Percentiles rank a stretch among this genome's conserved stretches.
These are phyloP conservation scores for Podila clonocystis DNA, from an alignment of 192 early-diverging fungal genomes.

Conservation along the genomic window DNA sequence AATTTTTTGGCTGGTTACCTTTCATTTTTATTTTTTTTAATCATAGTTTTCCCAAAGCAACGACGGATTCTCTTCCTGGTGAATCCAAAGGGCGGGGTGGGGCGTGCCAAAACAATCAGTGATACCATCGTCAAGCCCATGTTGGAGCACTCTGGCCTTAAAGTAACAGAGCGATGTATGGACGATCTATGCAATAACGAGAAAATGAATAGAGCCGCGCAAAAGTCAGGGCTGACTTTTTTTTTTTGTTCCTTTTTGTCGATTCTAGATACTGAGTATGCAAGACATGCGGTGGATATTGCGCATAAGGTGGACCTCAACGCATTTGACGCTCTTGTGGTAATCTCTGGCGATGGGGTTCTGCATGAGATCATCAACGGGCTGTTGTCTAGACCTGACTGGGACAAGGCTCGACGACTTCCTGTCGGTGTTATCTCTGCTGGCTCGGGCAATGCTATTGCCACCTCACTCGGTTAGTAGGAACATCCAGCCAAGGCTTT, in stretches of 20 bases:
- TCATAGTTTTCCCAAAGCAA: constrained; percentile 30
- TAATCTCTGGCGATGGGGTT: constrained; percentile 57
- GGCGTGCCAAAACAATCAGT: constrained; percentile 26
- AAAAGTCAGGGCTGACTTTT: not conserved
- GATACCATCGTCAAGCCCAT: constrained; percentile 39
- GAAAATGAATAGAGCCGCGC: not conserved
- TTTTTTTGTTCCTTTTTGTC: constrained; percentile 9
- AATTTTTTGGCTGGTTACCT: too few relatives aligned
- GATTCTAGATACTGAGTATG: constrained; percentile 37
- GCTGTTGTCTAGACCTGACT: constrained; percentile 43
- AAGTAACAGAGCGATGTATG: constrained; percentile 29
- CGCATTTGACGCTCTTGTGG: constrained; percentile 19
- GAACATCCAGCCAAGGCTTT: too few relatives aligned
- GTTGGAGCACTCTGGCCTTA: constrained; percentile 32
- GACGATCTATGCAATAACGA: not conserved
- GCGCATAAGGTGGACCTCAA: constrained; percentile 32
- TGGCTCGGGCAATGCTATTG: constrained; percentile 62
- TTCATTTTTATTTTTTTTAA: not conserved
- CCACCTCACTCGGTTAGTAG: constrained; percentile 41
- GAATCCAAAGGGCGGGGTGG: constrained; percentile 37
- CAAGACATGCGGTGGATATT: constrained; percentile 37
- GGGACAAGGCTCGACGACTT: constrained; percentile 7
- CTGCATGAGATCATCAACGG: constrained; percentile 63
- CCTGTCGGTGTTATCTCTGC: constrained; percentile 54
- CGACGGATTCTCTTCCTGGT: constrained; percentile 20